Evolutionary conservation across 345 rosid genomes (phyloP), one percentile per base, ranked within the genome.

Genomic region (Sonneratia caseolaris): DNA sequence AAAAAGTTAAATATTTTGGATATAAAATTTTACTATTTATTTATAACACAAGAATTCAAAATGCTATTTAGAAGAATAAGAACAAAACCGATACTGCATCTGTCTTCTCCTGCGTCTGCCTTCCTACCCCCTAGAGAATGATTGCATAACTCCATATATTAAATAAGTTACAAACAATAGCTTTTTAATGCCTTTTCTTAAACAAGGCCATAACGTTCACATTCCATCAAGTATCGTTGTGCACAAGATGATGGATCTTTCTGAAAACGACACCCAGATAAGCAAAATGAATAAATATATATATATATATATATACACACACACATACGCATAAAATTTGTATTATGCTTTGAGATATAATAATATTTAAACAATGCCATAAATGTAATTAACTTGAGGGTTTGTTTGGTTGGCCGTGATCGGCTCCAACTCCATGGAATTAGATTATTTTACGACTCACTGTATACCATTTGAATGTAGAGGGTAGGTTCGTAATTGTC

Each of bases 81-180:
- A 27, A 27, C 32, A 27, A 27, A 27, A 27, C 32, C 32, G 32
- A 1, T 27, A 27, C 32, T 27, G 32, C 32, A 0, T 1, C 32
- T 27, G 1, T 27, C 32, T 27, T 27, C 32, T 27, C 32, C 32
- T 27, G 32, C 32, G 32, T 27, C 32, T 27, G 32, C 1, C 32
- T 27, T 27, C n/a, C 62, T 56, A 22, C 24, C 32, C 32, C 62
- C 32, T 56, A 18, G 24, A 22, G 11, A 56, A 56, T 82, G 84
- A 79, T 82, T 77, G 78, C 72, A 38, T 70, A 75, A 61, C 36
- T 7, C 64, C 14, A 57, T 40, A 53, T 49, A 69, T 74, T 72
- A 76, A 80, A 77, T 73, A 83, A 77, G 80, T 79, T 85, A 62
- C 84, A 81, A 85, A 80, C 22, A 43, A 76, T 76, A 78, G 75